A percentile compares a stretch with the other conserved stretches of the same genome.
Evolutionary conservation across 139 green algal species (phyloP).

Genomic region (Asterochloris erici): DNA sequence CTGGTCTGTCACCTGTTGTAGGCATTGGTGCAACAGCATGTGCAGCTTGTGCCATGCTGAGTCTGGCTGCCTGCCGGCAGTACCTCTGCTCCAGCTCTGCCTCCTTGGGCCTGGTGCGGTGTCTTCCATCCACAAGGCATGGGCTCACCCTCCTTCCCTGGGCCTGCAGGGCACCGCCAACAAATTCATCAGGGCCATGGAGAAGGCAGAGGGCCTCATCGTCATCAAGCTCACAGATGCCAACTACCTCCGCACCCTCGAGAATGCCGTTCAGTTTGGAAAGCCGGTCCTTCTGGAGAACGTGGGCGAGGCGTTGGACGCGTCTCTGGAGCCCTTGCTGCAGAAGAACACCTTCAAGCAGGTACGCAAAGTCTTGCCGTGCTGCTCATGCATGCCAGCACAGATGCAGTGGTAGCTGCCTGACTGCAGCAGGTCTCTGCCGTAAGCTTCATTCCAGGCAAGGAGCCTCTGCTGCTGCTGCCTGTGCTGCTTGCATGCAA

Average conservation of each 20-base stretch:
- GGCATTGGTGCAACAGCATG: too few species aligned
- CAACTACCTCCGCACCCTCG: constrained; percentile 15
- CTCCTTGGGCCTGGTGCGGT: too few species aligned
- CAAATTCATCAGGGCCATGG: constrained; percentile 15
- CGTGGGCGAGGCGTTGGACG: constrained; percentile 14
- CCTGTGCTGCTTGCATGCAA: too few species aligned
- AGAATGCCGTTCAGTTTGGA: constrained; percentile 11
- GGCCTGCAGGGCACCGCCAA: background rate
- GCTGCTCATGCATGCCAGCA: background rate
- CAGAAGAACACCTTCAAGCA: constrained; percentile 16
- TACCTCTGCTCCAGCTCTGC: too few species aligned
- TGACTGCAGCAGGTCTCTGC: background rate
- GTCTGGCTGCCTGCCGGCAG: background rate
- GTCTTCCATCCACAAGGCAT: too few species aligned
- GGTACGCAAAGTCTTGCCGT: background rate
- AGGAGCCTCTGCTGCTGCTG: background rate
- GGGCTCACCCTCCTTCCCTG: too few species aligned
- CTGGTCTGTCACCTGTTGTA: too few species aligned
- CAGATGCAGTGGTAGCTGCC: background rate
- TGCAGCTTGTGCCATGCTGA: background rate
- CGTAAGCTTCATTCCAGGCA: background rate
- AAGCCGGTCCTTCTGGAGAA: constrained; percentile 20
- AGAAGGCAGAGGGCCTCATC: background rate
- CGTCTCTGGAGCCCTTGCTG: constrained; percentile 16
- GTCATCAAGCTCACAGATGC: constrained; percentile 16